phyloP scores from a whole-genome alignment of 768 basidiomycete genomes.

The Exidia glandulosa region DNA sequence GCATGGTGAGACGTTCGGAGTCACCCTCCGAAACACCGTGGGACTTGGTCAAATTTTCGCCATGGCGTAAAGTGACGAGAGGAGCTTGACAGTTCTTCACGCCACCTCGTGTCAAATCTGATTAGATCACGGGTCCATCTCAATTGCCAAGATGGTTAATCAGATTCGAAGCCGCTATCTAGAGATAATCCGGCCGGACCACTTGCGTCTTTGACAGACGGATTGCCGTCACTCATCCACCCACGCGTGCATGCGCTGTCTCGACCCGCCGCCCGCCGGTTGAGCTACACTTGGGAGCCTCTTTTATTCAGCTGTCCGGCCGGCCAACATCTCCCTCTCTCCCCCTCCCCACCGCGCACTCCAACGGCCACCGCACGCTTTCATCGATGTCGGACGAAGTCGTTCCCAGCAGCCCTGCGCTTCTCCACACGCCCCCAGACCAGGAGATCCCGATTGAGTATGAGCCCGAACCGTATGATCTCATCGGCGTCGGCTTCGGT shows the following conservation, averaged over 20 bases:
- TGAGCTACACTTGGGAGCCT: neutral
- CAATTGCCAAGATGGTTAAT: neutral
- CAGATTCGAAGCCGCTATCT: neutral
- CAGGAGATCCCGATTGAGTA: neutral
- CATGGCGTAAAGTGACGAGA: neutral
- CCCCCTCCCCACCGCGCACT: neutral
- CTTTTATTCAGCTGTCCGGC: neutral
- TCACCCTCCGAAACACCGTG: neutral
- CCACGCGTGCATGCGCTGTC: neutral
- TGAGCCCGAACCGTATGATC: slow-evolving; percentile 22
- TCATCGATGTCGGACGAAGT: neutral
- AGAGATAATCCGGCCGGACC: neutral
- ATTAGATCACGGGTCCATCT: neutral
- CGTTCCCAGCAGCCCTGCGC: neutral
- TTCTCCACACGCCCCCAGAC: neutral
- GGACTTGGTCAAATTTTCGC: too few relatives aligned
- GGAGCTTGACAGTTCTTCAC: neutral
- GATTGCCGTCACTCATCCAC: neutral
- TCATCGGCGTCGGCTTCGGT: slow-evolving; percentile 42
- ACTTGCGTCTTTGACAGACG: neutral
- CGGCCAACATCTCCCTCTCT: neutral
- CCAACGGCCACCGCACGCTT: neutral
- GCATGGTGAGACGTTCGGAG: neutral
- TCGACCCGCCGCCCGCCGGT: neutral
- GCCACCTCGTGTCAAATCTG: neutral